A percentile compares a stretch with the other conserved stretches of the same genome.
Conservation (phyloP, 176 grass and related monocot species). For the Oryza officinalis region DNA sequence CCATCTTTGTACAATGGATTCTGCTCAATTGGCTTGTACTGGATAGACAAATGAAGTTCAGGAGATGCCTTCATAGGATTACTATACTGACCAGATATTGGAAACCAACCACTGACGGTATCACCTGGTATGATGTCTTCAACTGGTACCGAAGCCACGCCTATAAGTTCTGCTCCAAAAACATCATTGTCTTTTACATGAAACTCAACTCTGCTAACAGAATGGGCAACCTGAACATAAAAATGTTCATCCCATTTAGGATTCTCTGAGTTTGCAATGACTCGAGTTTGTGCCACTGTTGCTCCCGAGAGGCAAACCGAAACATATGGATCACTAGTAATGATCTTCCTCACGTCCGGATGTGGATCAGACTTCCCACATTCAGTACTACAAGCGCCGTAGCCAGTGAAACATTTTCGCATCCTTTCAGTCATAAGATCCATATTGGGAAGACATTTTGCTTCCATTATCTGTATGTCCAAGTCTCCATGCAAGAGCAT, state of each 20-base stretch:
- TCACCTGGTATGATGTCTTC: conserved; percentile 61
- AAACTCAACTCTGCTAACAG: conserved; percentile 70
- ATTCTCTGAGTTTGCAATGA: conserved; percentile 84
- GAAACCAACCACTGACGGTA: conserved; percentile 71
- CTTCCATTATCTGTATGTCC: conserved; percentile 91
- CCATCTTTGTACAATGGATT: conserved; percentile 71
- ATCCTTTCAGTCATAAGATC: conserved; percentile 85
- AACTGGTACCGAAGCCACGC: conserved; percentile 72
- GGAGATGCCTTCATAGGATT: conserved; percentile 59
- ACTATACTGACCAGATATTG: conserved; percentile 48
- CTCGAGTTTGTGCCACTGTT: conserved; percentile 84
- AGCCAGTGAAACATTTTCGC: conserved; percentile 73
- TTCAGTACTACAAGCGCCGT: conserved; percentile 52
- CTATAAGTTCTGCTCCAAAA: conserved; percentile 90
- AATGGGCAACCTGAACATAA: conserved; percentile 83
- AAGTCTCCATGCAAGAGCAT: conserved; percentile 79
- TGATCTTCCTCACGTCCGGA: conserved; percentile 69
- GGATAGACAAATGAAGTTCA: conserved; percentile 69
- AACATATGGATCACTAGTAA: conserved; percentile 95
- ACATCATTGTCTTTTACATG: conserved; percentile 93
- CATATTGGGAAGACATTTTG: conserved; percentile 90
- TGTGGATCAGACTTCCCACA: conserved; percentile 43
- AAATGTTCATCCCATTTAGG: conserved; percentile 98
- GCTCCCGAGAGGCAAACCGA: conserved; percentile 84
- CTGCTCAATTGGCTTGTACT: conserved; percentile 65